Evolutionary conservation across 805 yeast genomes (phyloP), one percentile per base, ranked within the genome.

Genomic region (Candida patagonica): DNA sequence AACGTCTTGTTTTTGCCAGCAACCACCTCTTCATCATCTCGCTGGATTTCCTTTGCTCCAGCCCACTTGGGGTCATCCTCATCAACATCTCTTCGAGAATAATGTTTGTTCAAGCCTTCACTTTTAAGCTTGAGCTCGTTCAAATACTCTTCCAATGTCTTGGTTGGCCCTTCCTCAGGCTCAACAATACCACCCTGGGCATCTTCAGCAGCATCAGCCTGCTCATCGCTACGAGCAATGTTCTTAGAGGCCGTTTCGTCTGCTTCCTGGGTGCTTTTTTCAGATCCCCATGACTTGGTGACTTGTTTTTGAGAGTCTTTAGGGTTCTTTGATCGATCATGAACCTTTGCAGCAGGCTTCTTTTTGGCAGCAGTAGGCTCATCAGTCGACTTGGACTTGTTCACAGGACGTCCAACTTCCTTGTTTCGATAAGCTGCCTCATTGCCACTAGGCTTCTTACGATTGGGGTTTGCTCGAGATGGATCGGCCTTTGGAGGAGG

Each of bases 261-360:
- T 52, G 74, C 83, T 51, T 68, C 81, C 62, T 72, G 76, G 71
- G 78, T 84, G 61, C 69, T 71, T 57, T 70, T 68, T 65, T 80
- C 76, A 60, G 79, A 85, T 61, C 95, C 94, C 89, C 95, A 85
- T 52, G 87, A 88, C 67, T 78, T 80, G 64, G 72, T 75, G 59
- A 80, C 73, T 66, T 81, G 79, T 80, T 86, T 88, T 54, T 73
- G 75, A 54, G 95, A 71, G 71, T 87, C 96, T 57, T 76, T 63
- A 73, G 82, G 84, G 60, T 80, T 85, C 51, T 84, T 61, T 73
- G 82, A 83, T 52, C 89, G 76, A 60, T 78, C 92, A 68, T 94
- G 92, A 45, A 50, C 52, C 44, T 55, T 50, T 39, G 34, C 32
- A 67, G 76, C 76, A 60, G 71, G 66, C 56, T 74, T 57, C 74